A percentile compares a stretch with the other conserved stretches of the same genome.
These are phyloP conservation scores for Rhipidocladum racemiflorum DNA, from an alignment of 176 grass and related monocot genomes.

Conservation along the genomic window DNA sequence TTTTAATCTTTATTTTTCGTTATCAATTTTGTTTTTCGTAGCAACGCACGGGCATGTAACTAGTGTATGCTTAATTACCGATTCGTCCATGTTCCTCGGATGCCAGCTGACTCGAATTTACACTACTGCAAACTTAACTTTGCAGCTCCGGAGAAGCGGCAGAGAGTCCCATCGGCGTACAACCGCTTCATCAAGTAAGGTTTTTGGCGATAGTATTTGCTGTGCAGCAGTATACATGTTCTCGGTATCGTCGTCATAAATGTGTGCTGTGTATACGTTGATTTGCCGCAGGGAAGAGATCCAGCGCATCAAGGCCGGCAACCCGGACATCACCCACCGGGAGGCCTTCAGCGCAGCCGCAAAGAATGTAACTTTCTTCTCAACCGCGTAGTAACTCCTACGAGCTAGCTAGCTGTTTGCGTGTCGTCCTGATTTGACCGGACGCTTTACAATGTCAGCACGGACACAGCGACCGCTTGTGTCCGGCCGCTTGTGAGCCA, in stretches of 20 bases:
- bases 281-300: slow-evolving; percentile 81
- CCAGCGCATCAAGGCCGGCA: slow-evolving; percentile 97
- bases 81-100: slow-evolving; percentile 31
- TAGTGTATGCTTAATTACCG: slow-evolving; percentile 36
- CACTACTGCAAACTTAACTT: slow-evolving; percentile 2
- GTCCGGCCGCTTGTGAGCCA: slow-evolving; percentile 28
- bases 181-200: slow-evolving; percentile 99
- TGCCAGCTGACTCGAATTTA: slow-evolving; percentile 22
- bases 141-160: slow-evolving; percentile 98
- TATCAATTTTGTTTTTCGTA: too few species aligned
- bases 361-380: slow-evolving; percentile 76
- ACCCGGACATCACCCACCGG: slow-evolving; percentile 96
- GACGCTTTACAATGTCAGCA: slow-evolving; percentile 50
- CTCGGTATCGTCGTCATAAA: background rate
- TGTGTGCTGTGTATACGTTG: background rate
- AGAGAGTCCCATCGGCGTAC: slow-evolving; percentile 97
- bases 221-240: background rate
- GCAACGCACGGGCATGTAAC: too few species aligned
- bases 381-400: background rate
- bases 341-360: slow-evolving; percentile 99
- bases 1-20: too few species aligned
- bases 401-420: slow-evolving; percentile 21
- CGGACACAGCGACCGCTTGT: slow-evolving; percentile 38
- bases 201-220: background rate
- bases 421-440: slow-evolving; percentile 50